Evolutionary conservation across 805 yeast species (phyloP).

Genomic region (Kodamaea lidongshanica): DNA sequence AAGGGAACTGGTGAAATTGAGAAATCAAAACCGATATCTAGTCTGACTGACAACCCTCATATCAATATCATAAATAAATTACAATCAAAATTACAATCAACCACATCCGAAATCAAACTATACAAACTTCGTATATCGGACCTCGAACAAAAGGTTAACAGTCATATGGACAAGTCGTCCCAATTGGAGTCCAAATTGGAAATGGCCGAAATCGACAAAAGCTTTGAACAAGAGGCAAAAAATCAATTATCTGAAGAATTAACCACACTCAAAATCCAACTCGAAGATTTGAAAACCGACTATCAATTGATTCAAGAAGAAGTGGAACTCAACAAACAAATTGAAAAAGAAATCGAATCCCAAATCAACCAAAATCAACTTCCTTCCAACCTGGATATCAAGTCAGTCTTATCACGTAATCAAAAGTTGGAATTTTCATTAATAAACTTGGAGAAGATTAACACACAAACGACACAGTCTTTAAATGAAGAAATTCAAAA

Average conservation of each 20-base stretch:
- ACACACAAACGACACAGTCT: constrained; percentile 20
- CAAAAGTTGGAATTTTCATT: constrained; percentile 39
- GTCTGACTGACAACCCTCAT: too few species aligned
- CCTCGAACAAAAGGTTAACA: constrained; percentile 12
- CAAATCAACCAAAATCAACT: constrained; percentile 12
- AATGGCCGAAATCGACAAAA: constrained; percentile 39
- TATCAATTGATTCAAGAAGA: constrained; percentile 30
- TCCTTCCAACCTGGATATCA: constrained; percentile 15
- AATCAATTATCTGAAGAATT: constrained; percentile 22
- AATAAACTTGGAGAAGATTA: constrained; percentile 23
- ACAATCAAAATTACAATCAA: constrained; percentile 39
- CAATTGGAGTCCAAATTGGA: constrained; percentile 23
- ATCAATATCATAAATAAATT: constrained; percentile 34
- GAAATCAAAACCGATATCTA: too few species aligned
- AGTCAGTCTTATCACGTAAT: constrained; percentile 25
- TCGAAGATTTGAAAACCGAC: constrained; percentile 25
- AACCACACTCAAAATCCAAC: constrained; percentile 20
- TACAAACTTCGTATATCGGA: constrained; percentile 15
- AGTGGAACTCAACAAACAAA: constrained; percentile 28
- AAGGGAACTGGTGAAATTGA: too few species aligned
- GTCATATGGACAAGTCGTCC: constrained; percentile 1
- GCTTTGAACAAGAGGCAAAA: constrained; percentile 31
- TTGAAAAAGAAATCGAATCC: constrained; percentile 26
- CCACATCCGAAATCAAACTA: constrained; percentile 20
- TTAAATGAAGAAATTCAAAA: constrained; percentile 17